Conservation (phyloP, 345 rosid species). For the Mangifera indica region DNA sequence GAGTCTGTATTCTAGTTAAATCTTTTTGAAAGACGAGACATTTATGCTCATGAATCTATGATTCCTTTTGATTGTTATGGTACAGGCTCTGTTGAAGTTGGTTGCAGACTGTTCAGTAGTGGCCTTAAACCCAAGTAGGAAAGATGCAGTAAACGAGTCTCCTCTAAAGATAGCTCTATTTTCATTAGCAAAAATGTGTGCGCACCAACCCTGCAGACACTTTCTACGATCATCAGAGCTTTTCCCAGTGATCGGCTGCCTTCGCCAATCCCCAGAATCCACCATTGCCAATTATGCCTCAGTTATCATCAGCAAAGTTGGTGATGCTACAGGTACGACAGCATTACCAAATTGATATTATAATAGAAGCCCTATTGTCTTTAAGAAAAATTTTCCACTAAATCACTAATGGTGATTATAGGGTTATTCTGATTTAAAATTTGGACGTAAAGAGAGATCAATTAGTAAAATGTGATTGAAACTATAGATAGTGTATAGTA, state of each 20-base stretch:
- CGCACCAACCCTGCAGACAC: slow-evolving; percentile 69
- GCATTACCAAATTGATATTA: not conserved
- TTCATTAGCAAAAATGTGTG: slow-evolving; percentile 92
- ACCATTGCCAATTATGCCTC: slow-evolving; percentile 85
- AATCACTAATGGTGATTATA: not conserved
- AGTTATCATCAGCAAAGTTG: slow-evolving; percentile 60
- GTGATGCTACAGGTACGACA: slow-evolving; percentile 36
- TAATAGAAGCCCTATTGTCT: too few species aligned
- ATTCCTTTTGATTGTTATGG: not conserved
- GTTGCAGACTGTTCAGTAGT: slow-evolving; percentile 66
- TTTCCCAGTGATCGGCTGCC: slow-evolving; percentile 66
- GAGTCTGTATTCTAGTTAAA: not conserved
- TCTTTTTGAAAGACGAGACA: too few species aligned
- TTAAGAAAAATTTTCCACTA: not conserved
- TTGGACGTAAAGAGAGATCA: not conserved
- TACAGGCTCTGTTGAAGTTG: slow-evolving; percentile 76
- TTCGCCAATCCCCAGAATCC: slow-evolving; percentile 81
- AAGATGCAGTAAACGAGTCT: slow-evolving; percentile 68
- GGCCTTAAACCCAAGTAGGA: slow-evolving; percentile 76
- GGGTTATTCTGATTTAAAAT: too few species aligned
- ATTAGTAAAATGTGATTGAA: not conserved
- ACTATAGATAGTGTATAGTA: not conserved
- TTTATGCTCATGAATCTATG: not conserved
- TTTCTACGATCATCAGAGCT: slow-evolving; percentile 74
- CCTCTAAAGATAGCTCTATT: slow-evolving; percentile 88